Base-by-base conservation (phyloP, 176 grass and related monocot genomes). In the Cenchrus fungigraminus region DNA sequence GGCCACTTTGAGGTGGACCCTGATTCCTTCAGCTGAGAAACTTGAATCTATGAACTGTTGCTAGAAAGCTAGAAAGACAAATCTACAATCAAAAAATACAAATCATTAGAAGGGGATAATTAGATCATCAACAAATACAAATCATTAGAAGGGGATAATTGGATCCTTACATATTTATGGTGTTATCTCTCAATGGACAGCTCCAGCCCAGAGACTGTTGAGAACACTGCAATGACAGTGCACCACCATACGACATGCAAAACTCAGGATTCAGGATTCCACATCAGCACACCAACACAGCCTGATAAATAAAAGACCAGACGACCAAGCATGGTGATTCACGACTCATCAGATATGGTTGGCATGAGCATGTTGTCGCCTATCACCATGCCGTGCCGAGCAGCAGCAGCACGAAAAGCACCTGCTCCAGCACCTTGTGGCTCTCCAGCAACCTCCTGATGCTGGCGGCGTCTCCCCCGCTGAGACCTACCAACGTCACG, bases 281-380 rank as follows among this genome's bases (percentile, higher is more conserved):
- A 10, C 61, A 40, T 25, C 25, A 25, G 9, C 71, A 62, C 8
- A 60, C 6, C 13, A 71, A 58, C 34, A 81, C 67, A 69, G 6
- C 50, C 49, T 47, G 60, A 46, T 51, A 51, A 63, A 81, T 31
- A 9, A 70, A 77, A 8, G 61, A 80, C 5, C 25, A 32, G 14
- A 28, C 2, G 2, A 34, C 47, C 19, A 19, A 44, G 69, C 20
- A 63, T 22, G 52, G 63, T 14, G 73, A 45, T 51, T 1, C 28
- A 16, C 29, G 74, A 50, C 53, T 44, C 25, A 98, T 93, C 93
- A 5, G 97, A 98, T 46, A 98, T 89, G 52, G 97, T 91, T 65
- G 97, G 97, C 65, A 93, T 98, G 86, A 98, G 91, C 42, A 98
- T 90, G 52, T 91, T 93, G 79, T 98, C 97, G 15, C 97, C 97